Percentiles rank a stretch among this genome's conserved stretches.
phyloP scores from a whole-genome alignment of 768 basidiomycete species.

The Lentinus tigrinus region DNA sequence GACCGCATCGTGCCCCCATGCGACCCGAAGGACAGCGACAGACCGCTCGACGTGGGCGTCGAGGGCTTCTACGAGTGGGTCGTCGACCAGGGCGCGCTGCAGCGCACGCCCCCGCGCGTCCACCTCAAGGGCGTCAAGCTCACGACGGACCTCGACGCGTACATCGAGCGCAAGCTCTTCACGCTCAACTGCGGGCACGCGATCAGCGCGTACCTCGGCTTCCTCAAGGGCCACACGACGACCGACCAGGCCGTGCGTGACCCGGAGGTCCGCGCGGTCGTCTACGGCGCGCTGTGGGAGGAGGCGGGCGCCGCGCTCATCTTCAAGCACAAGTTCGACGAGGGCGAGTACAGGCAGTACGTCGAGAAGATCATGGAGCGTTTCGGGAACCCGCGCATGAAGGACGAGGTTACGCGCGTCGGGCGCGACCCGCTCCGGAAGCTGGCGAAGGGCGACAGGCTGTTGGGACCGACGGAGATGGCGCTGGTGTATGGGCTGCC shows the following conservation, averaged over 20 bases:
- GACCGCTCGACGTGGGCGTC: conserved; percentile 37
- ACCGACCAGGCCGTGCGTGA: conserved; percentile 34
- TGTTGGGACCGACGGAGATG: conserved; percentile 37
- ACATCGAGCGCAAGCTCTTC: conserved; percentile 43
- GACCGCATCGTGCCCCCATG: conserved; percentile 37
- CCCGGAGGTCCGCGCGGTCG: conserved; percentile 27
- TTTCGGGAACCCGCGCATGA: conserved; percentile 35
- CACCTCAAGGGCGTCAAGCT: conserved; percentile 32
- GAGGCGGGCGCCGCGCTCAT: conserved; percentile 39
- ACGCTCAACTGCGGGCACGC: conserved; percentile 43
- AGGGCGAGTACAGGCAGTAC: conserved; percentile 28
- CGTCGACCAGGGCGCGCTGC: conserved; percentile 33
- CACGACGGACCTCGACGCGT: conserved; percentile 32
- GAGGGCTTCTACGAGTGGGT: conserved; percentile 43
- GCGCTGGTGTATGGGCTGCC: conserved; percentile 32
- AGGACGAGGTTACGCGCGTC: conserved; percentile 37
- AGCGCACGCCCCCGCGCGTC: conserved; percentile 24
- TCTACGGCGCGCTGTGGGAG: conserved; percentile 31
- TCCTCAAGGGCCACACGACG: conserved; percentile 29
- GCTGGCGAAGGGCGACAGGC: conserved; percentile 33
- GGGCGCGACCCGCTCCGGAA: conserved; percentile 41
- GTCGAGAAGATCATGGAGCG: conserved; percentile 33
- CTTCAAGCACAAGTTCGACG: conserved; percentile 28
- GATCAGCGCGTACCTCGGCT: conserved; percentile 38
- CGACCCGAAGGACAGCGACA: conserved; percentile 14